Evolutionary conservation across 2,329 filamentous ascomycete genomes (phyloP).

Genomic region (Fonsecaea multimorphosa): DNA sequence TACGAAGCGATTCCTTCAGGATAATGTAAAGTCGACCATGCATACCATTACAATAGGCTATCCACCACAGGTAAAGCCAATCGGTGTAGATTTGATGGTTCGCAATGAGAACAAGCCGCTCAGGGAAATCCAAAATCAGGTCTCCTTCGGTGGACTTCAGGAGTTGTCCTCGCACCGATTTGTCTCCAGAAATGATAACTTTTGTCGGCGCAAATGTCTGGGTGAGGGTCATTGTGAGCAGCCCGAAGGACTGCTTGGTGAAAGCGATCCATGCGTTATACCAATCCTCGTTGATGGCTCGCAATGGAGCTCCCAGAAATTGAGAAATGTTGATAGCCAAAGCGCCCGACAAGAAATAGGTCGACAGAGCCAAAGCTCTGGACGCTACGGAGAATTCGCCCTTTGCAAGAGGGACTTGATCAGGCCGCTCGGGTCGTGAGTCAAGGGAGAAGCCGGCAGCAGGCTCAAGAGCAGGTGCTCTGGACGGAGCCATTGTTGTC

Average conservation of each 20-base stretch:
- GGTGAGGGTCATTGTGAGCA: conserved; percentile 78
- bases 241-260: conserved; percentile 82
- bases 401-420: conserved; percentile 36
- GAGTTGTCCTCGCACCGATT: conserved; percentile 77
- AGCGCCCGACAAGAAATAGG: conserved; percentile 42
- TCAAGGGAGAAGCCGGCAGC: conserved; percentile 38
- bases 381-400: conserved; percentile 38
- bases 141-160: conserved; percentile 71
- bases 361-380: conserved; percentile 40
- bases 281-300: conserved; percentile 74
- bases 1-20: conserved; percentile 83
- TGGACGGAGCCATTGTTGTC: conserved; percentile 27
- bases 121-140: conserved; percentile 78
- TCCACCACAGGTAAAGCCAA: conserved; percentile 94
- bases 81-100: conserved; percentile 93
- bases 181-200: conserved; percentile 82
- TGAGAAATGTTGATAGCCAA: conserved; percentile 69
- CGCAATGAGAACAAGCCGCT: conserved; percentile 80
- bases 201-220: conserved; percentile 86
- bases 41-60: conserved; percentile 82
- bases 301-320: conserved; percentile 75
- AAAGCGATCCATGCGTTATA: conserved; percentile 88
- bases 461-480: conserved; percentile 28
- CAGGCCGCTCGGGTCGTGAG: conserved; percentile 32
- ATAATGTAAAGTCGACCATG: conserved; percentile 90